Conservation (phyloP, 208 protist genomes). For the Leishmania guyanensis region DNA sequence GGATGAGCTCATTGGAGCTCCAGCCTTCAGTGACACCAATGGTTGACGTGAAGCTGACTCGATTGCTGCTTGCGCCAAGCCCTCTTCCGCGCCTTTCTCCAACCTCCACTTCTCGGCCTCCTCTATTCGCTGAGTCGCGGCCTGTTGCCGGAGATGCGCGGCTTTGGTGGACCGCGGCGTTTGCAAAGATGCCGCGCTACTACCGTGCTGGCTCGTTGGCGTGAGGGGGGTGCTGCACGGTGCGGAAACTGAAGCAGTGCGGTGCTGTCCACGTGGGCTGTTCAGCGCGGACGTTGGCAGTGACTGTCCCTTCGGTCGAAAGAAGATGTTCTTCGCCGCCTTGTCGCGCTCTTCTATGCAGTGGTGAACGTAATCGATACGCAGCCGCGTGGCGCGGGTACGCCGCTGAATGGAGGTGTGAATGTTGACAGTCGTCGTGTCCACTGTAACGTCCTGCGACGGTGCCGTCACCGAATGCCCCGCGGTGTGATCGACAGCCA, state of each 20-base stretch:
- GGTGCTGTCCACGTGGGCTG: not conserved
- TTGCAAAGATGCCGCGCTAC: not conserved
- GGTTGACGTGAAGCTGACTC: not conserved
- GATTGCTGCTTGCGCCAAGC: not conserved
- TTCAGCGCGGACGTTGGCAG: not conserved
- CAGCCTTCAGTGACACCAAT: not conserved
- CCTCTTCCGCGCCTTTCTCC: not conserved
- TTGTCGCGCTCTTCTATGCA: slow-evolving; percentile 18
- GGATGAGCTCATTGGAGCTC: not conserved
- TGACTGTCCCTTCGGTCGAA: slow-evolving; percentile 1
- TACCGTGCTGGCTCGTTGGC: not conserved
- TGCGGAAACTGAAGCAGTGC: not conserved
- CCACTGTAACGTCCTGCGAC: not conserved
- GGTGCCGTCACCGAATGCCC: not conserved
- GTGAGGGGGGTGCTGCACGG: not conserved
- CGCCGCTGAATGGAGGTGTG: slow-evolving; percentile 4
- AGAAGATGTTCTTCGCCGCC: slow-evolving; percentile 24
- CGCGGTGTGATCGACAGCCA: not conserved
- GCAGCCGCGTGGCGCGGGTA: slow-evolving; percentile 28
- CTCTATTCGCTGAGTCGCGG: slow-evolving; percentile 14
- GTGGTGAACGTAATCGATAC: not conserved
- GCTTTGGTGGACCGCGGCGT: slow-evolving; percentile 31
- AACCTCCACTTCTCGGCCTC: not conserved
- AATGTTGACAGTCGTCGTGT: not conserved
- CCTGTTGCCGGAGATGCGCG: slow-evolving; percentile 20